Conservation (phyloP, 805 yeast species). For the Hyphopichia homilentoma region DNA sequence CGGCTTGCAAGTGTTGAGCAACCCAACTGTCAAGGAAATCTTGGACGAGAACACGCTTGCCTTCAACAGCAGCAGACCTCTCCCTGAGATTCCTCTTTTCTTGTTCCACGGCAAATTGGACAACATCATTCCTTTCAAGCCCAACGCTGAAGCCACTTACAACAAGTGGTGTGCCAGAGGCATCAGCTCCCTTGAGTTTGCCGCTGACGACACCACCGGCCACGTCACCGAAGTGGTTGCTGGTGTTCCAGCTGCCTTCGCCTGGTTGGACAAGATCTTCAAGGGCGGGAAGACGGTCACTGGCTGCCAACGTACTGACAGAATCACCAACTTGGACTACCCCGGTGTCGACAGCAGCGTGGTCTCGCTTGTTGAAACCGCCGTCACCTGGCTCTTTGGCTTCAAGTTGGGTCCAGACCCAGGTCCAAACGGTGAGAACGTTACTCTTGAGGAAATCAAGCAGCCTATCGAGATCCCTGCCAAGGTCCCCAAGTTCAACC, state of each 20-base stretch:
- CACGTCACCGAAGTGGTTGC: constrained; percentile 16
- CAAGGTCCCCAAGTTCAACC: too few species aligned
- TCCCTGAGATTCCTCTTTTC: constrained; percentile 19
- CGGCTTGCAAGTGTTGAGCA: constrained; percentile 4
- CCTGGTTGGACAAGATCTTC: constrained; percentile 16
- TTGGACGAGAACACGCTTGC: constrained; percentile 2
- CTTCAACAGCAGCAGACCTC: constrained; percentile 4
- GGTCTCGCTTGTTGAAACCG: too few species aligned
- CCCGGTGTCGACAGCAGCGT: constrained; percentile 8
- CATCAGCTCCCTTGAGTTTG: constrained; percentile 19
- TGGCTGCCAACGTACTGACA: constrained; percentile 14
- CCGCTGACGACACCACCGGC: constrained; percentile 14
- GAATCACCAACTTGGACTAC: constrained; percentile 8
- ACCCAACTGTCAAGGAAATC: constrained; percentile 1
- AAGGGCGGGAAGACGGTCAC: constrained; percentile 11
- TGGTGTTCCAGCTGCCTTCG: constrained; percentile 15
- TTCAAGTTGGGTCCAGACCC: constrained; percentile 1
- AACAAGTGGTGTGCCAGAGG: constrained; percentile 23
- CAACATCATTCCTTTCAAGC: constrained; percentile 11
- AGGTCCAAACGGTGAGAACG: constrained; percentile 2
- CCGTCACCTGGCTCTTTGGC: neutral
- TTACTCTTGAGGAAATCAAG: too few species aligned
- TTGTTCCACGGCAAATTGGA: constrained; percentile 16
- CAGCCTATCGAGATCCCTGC: too few species aligned
- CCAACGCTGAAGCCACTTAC: constrained; percentile 10